Conservation (phyloP, 2,329 filamentous ascomycete species). For the Nannizzia gypsea region DNA sequence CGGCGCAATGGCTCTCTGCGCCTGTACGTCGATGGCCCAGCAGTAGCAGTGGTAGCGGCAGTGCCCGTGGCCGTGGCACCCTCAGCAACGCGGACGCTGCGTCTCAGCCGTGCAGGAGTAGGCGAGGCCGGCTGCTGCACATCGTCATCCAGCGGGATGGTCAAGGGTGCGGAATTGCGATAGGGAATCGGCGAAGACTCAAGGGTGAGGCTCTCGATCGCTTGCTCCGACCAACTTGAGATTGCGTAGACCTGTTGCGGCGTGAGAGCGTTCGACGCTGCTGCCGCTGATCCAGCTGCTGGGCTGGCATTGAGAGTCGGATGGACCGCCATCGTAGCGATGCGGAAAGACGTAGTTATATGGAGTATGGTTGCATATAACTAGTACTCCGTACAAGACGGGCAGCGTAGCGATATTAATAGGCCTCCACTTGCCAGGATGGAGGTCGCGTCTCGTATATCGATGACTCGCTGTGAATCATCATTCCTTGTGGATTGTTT, state of each 20-base stretch:
- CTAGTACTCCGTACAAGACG: not conserved
- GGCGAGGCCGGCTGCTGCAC: conserved; percentile 15
- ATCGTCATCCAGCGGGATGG: conserved; percentile 62
- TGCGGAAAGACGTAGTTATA: not conserved
- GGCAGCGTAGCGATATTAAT: not conserved
- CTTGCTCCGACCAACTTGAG: conserved; percentile 52
- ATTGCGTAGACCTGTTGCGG: conserved; percentile 44
- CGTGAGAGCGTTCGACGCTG: conserved; percentile 21
- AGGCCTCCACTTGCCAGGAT: not conserved
- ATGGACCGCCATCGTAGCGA: conserved; percentile 33
- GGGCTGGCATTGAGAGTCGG: conserved; percentile 21
- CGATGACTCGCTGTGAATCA: conserved; percentile 2
- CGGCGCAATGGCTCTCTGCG: conserved; percentile 19
- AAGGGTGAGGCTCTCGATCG: conserved; percentile 25
- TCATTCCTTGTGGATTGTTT: not conserved
- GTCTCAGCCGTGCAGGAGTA: conserved; percentile 6
- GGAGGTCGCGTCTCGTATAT: not conserved
- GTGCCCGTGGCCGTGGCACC: not conserved
- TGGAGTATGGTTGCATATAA: no score
- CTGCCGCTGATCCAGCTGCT: conserved; percentile 1
- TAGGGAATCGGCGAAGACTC: conserved; percentile 4
- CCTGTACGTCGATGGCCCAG: conserved; percentile 29
- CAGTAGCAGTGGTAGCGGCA: not conserved
- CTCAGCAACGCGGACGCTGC: conserved; percentile 20
- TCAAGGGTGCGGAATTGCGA: conserved; percentile 45